These are phyloP conservation scores for Punctularia strigosozonata DNA, from an alignment of 768 basidiomycete genomes.

Conservation along the genomic window DNA sequence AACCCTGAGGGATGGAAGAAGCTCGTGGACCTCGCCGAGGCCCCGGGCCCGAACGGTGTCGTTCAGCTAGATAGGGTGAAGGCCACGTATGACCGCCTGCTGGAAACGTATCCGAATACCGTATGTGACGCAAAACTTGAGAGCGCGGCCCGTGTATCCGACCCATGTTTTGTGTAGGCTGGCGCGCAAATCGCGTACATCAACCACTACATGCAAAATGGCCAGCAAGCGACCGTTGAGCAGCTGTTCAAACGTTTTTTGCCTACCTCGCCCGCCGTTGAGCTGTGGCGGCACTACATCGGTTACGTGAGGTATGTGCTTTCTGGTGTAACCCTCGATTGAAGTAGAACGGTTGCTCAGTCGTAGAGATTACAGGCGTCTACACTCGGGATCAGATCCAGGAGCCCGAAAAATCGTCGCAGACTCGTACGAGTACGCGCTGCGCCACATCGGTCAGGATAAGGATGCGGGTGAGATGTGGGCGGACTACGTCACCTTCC, in stretches of 20 bases:
- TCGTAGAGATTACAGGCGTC: conserved; percentile 56
- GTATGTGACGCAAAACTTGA: conserved; percentile 40
- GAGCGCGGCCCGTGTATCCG: conserved; percentile 5
- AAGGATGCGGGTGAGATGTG: conserved; percentile 89
- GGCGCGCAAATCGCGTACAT: conserved; percentile 80
- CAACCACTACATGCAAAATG: conserved; percentile 57
- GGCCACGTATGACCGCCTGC: conserved; percentile 69
- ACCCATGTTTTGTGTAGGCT: conserved; percentile 31
- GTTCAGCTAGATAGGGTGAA: conserved; percentile 77
- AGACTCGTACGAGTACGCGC: conserved; percentile 92
- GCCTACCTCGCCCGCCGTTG: conserved; percentile 75
- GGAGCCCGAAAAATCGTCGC: too few relatives aligned
- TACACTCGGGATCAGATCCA: conserved; percentile 65
- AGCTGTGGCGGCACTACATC: conserved; percentile 89
- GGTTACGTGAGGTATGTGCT: conserved; percentile 63
- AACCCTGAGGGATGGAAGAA: conserved; percentile 73
- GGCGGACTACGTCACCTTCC: conserved; percentile 87
- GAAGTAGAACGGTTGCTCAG: conserved; percentile 22
- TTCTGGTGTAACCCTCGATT: conserved; percentile 4
- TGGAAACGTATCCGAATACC: conserved; percentile 84
- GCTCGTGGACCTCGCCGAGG: conserved; percentile 67
- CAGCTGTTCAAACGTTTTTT: conserved; percentile 83
- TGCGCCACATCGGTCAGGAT: conserved; percentile 84
- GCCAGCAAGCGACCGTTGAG: conserved; percentile 68
- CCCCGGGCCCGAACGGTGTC: too few relatives aligned